phyloP scores from a whole-genome alignment of 106 monocot species.

The Xerophyta viscosa region DNA sequence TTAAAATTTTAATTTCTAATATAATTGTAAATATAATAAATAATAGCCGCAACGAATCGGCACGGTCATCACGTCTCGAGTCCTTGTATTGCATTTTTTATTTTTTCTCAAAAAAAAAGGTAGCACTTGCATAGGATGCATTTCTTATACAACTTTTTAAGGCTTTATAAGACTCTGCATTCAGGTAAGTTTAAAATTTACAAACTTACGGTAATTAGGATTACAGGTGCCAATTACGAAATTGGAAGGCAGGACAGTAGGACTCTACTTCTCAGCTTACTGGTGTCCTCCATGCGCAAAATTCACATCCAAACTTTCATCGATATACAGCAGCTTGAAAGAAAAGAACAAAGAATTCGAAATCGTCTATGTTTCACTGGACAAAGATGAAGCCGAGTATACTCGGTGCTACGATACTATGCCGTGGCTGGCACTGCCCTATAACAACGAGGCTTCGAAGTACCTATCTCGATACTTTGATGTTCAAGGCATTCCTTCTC shows the following conservation, averaged over 20 bases:
- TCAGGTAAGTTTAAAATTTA: neutral
- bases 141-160: too few species aligned
- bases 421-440: constrained; percentile 57
- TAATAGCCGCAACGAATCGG: too few species aligned
- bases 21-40: too few species aligned
- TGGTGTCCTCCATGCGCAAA: constrained; percentile 36
- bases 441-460: constrained; percentile 18
- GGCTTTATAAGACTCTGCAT: too few species aligned
- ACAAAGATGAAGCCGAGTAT: constrained; percentile 31
- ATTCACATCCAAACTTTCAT: constrained; percentile 38
- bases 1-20: too few species aligned
- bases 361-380: constrained; percentile 45
- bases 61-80: too few species aligned
- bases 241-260: constrained; percentile 46
- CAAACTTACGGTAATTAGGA: neutral
- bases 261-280: constrained; percentile 52
- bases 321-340: constrained; percentile 27
- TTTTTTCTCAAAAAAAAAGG: too few species aligned
- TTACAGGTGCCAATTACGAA: constrained; percentile 47
- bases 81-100: too few species aligned
- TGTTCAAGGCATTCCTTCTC: constrained; percentile 29
- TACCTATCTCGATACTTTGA: constrained; percentile 32
- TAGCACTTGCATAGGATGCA: too few species aligned
- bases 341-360: constrained; percentile 36
- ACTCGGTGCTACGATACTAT: constrained; percentile 26